Conservation (phyloP, 1,284 basidiomycete species). For the Malassezia yamatoensis region DNA sequence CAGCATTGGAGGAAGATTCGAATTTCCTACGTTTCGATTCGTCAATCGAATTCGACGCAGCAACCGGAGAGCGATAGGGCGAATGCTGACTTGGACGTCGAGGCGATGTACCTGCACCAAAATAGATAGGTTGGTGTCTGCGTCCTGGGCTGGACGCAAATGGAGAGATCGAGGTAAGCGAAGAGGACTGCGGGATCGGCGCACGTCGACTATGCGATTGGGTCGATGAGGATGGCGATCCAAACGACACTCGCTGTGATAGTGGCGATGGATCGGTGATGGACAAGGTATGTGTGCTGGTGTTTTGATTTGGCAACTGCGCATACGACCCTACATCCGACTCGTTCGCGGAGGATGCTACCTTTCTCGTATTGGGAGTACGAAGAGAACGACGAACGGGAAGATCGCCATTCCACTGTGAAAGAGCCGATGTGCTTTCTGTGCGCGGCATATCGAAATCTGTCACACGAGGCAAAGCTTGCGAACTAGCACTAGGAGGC, state of each 20-base stretch:
- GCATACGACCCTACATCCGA: neutral
- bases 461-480: neutral
- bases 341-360: neutral
- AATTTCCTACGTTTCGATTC: constrained; percentile 9
- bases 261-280: neutral
- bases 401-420: neutral
- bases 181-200: neutral
- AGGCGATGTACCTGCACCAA: constrained; percentile 9
- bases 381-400: neutral
- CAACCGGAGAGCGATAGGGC: constrained; percentile 3
- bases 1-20: neutral
- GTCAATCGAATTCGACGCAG: constrained; percentile 3
- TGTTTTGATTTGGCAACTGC: neutral
- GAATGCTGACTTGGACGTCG: constrained; percentile 1
- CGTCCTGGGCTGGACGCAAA: constrained; percentile 7
- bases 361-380: neutral
- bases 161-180: constrained; percentile 4
- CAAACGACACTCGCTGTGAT: neutral
- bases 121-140: constrained; percentile 14
- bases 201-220: neutral
- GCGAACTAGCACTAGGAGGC: neutral
- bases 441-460: neutral
- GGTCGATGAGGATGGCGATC: neutral
- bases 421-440: neutral
- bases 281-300: neutral